phyloP scores from a whole-genome alignment of 768 basidiomycete genomes.

The Tubosaeta brunneosetosa region DNA sequence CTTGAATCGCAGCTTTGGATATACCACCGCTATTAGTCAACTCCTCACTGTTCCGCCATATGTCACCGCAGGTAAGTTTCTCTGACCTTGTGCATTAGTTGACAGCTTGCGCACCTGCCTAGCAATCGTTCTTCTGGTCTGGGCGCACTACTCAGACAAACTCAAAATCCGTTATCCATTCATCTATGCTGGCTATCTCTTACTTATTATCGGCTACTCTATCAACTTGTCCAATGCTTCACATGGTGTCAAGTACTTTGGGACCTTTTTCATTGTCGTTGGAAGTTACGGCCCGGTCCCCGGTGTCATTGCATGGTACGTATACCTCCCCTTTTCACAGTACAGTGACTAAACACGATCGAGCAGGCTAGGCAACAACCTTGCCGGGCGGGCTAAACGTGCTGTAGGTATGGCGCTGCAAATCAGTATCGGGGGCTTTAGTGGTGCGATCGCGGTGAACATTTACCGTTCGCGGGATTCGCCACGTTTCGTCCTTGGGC shows the following conservation, averaged over 20 bases:
- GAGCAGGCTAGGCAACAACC: too few relatives aligned
- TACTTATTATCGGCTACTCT: constrained; percentile 53
- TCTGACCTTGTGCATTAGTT: not conserved
- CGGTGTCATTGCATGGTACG: constrained; percentile 57
- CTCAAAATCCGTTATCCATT: constrained; percentile 52
- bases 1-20: constrained; percentile 47
- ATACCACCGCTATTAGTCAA: constrained; percentile 51
- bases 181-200: constrained; percentile 46
- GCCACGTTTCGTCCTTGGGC: constrained; percentile 52
- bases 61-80: constrained; percentile 50
- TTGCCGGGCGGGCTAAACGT: constrained; percentile 60
- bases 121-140: constrained; percentile 51
- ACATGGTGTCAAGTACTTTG: constrained; percentile 62
- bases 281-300: constrained; percentile 59
- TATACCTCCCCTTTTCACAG: constrained; percentile 11
- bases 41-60: constrained; percentile 69
- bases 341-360: too few relatives aligned
- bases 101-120: not conserved
- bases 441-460: constrained; percentile 59
- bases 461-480: constrained; percentile 56
- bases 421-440: constrained; percentile 48
- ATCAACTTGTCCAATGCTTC: constrained; percentile 58
- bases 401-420: constrained; percentile 64
- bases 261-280: constrained; percentile 61
- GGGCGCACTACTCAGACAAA: constrained; percentile 58